Evolutionary conservation across 148 eudicot genomes (phyloP), one percentile per base, ranked within the genome.

Genomic region (Rhododendron molle): DNA sequence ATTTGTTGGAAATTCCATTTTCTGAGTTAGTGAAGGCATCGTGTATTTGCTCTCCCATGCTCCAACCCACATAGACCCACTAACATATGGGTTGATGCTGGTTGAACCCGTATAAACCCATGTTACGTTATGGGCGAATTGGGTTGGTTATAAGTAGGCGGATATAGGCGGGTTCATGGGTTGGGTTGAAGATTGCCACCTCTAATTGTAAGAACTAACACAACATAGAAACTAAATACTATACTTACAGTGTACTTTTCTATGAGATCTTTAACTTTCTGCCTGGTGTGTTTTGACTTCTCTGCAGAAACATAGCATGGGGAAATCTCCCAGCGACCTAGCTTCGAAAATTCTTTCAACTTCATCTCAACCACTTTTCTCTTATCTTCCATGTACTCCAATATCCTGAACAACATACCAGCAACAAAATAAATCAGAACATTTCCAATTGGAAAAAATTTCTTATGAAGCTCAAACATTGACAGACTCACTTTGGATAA

Each of bases 181-280:
- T 40, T 40, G 44, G 44, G 44, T 40, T 40, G 44, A 40, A 40
- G 44, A 40, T 6, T 40, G 44, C 44, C 44, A 40, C 5, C 44
- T 6, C 44, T 40, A 38, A 5, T 40, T 14, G 65, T 58, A 20
- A 58, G 65, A 58, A 18, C 65, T 16, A 76, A 5, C 1, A 7
- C 21, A 20, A 23, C 26, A 78, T 21, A n/a, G 14, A 78, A 21
- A 28, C 21, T 21, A 28, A 85, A 40, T 69, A 40, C 36, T 36
- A 5, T 30, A 88, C 99, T 92, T 87, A 96, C 99, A 87, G 93
- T 95, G 89, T 94, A 96, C 82, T 95, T 92, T 80, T 95, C 92
- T 28, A 94, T 83, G 36, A 96, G 89, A 91, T 93, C 95, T 85
- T 84, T 92, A 76, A 96, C 86, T 88, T 95, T 96, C 86, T 89